A percentile compares a stretch with the other conserved stretches of the same genome.
Conservation (phyloP, 2,329 filamentous ascomycete genomes). For the Tolypocladium ophioglossoides region DNA sequence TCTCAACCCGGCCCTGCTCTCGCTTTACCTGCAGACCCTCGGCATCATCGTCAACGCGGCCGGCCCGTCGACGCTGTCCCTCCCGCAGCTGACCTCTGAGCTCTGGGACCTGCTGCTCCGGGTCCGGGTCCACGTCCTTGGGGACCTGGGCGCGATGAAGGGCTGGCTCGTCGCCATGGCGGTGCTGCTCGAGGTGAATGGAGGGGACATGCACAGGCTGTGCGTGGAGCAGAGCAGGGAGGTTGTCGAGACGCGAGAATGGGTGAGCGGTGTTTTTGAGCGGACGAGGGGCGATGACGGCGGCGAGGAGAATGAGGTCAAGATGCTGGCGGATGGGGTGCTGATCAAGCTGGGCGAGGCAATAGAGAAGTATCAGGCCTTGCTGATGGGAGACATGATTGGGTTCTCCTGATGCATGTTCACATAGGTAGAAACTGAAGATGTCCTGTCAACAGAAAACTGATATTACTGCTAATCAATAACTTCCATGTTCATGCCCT, state of each 20-base stretch:
- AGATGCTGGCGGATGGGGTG: constrained; percentile 67
- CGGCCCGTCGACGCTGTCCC: constrained; percentile 64
- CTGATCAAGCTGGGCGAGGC: constrained; percentile 71
- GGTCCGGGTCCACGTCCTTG: constrained; percentile 48
- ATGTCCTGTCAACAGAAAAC: not conserved
- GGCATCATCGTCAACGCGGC: constrained; percentile 73
- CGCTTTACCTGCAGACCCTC: constrained; percentile 76
- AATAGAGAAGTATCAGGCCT: constrained; percentile 68
- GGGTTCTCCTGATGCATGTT: constrained; percentile 15
- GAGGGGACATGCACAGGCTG: constrained; percentile 56
- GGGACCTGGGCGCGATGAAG: constrained; percentile 57
- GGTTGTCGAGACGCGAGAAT: constrained; percentile 77
- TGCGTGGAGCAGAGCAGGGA: constrained; percentile 66
- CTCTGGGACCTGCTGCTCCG: constrained; percentile 72
- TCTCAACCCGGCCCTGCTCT: constrained; percentile 64
- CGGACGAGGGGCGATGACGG: constrained; percentile 38
- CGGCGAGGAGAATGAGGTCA: constrained; percentile 66
- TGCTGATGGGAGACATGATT: constrained; percentile 62
- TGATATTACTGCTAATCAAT: not conserved
- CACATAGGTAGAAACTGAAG: not conserved
- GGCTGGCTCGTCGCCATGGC: constrained; percentile 72
- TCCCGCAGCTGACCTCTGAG: constrained; percentile 74
- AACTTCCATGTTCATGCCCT: not conserved
- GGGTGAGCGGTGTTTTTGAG: constrained; percentile 71
- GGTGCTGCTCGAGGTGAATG: constrained; percentile 73